Conservation (phyloP, 2,329 filamentous ascomycete genomes). For the Exophiala spinifera region DNA sequence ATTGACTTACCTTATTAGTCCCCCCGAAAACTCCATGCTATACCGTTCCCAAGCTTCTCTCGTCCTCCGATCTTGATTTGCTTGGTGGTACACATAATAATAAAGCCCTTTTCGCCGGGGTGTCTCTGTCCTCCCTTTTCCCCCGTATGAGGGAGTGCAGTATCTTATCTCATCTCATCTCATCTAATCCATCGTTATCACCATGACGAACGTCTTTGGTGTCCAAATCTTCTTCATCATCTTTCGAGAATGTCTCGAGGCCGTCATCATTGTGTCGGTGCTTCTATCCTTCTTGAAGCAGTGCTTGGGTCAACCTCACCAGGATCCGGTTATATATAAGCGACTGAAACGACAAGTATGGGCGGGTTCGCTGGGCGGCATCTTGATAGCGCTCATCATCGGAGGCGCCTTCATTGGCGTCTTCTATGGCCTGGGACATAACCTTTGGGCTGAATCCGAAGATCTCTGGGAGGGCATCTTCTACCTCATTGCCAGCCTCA, state of each 20-base stretch:
- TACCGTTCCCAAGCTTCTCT: not conserved
- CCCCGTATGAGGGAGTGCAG: not conserved
- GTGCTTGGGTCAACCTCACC: conserved; percentile 61
- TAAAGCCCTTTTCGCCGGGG: not conserved
- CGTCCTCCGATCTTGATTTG: not conserved
- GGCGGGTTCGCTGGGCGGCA: conserved; percentile 61
- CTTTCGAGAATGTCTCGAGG: conserved; percentile 81
- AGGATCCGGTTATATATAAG: conserved; percentile 64
- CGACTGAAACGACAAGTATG: conserved; percentile 64
- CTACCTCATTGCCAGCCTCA: conserved; percentile 68
- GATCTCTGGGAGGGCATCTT: conserved; percentile 81
- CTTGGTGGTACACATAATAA: not conserved
- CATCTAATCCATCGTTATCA: not conserved
- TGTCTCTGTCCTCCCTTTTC: not conserved
- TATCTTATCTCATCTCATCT: conserved; percentile 9
- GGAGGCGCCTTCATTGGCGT: conserved; percentile 67
- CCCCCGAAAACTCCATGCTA: too few species aligned
- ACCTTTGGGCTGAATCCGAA: conserved; percentile 67
- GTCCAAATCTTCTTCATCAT: conserved; percentile 87
- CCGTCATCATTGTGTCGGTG: conserved; percentile 81
- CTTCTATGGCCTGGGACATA: conserved; percentile 67
- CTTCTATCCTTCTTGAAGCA: conserved; percentile 82
- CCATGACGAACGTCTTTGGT: conserved; percentile 67
- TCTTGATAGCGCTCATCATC: conserved; percentile 63
- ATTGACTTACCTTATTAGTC: not conserved